Base-by-base conservation (phyloP, 139 green algal species). In the Pseudopediastrum boryanum region DNA sequence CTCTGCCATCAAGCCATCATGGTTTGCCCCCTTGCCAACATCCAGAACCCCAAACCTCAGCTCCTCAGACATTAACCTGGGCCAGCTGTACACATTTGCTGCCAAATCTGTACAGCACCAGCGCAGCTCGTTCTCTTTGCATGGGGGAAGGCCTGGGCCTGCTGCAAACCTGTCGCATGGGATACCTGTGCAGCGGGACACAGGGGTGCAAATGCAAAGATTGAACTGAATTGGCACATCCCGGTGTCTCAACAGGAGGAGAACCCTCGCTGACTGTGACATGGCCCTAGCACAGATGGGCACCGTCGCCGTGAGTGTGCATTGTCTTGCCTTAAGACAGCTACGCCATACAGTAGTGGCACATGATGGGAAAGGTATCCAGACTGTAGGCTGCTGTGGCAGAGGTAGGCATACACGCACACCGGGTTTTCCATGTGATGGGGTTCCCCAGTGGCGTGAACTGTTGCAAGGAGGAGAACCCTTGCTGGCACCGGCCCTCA, bases 91-190 rank as follows among this genome's bases (percentile, higher is more conserved):
- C 0, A 80, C 89, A 38, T 88, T 89, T 27, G 93, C 89, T 1
- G 92, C 91, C 58, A 97, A 81, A 86, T 97, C 93, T 1, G 89
- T 94, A 42, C 96, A 90, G 83, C 90, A 96, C 88, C 91, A 94
- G 21, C 79, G 58, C 83, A 94, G 63, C 41, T 72, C 62, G 78
- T 97, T 97, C 16, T 65, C 36, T 77, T 97, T 97, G 89, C 93
- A 97, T 33, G 63, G 81, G 0, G 86, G 80, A 4, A 79, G 25
- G 3, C 50, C 80, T 0, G 76, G 46, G 2, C 48, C 61, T 25
- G 79, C 70, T 19, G 85, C 81, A 62, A 96, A 95, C 23, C 92
- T 86, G 64, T 90, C 84, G 81, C 92, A 96, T 0, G 89, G 84
- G 2, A 35, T n/a, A 0, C 58, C 87, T 89, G 78, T 59, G 35